Base-by-base conservation (phyloP, 2,329 filamentous ascomycete species). In the Nectriaceae sp. region DNA sequence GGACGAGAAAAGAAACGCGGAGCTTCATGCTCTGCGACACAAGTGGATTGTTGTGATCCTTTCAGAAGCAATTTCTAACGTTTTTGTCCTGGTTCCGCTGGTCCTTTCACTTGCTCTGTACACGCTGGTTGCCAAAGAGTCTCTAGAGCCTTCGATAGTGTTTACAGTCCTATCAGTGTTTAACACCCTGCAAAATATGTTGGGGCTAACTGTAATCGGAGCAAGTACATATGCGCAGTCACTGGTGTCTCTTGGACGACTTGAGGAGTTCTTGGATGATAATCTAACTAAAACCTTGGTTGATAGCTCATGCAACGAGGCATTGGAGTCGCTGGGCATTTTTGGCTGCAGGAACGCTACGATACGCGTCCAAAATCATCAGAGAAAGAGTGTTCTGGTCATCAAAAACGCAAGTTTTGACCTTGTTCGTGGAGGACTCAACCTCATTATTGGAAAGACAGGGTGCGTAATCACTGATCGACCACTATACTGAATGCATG, bases 341-440 rank as follows among this genome's bases (percentile, higher is more conserved):
- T 20, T 16, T 24, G 18, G 16, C 5, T 40, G 24, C 18, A 40
- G n/a, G 19, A 20, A 46, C 19, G 37, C 15, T 6, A 19, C 16
- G 26, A 39, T 24, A 35, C 24, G 11, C 3, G 1, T 16, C n/a
- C 44, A 46, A 16, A 35, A n/a, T 21, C 13, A 20, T 18, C 21
- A 31, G 13, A 20, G 44, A 16, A 20, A 22, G 24, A 18, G 21
- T 10, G 3, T 6, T 18, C 3, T 8, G 24, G 26, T 47, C 22
- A 83, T 84, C 59, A 86, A 83, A 83, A 79, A 88, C 31, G 75
- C 83, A 16, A 83, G 81, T 18, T 85, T 87, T 0, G 76, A 89
- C 21, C 73, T 87, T 55, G 74, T 90, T 2, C 66, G 72, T 15
- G 78, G 80, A 21, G 80, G 86, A 53, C 67, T 90, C 4, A 88